A percentile compares a stretch with the other conserved stretches of the same genome.
These are phyloP conservation scores for Platanthera zijinensis DNA, from an alignment of 106 monocot species.

Conservation along the genomic window DNA sequence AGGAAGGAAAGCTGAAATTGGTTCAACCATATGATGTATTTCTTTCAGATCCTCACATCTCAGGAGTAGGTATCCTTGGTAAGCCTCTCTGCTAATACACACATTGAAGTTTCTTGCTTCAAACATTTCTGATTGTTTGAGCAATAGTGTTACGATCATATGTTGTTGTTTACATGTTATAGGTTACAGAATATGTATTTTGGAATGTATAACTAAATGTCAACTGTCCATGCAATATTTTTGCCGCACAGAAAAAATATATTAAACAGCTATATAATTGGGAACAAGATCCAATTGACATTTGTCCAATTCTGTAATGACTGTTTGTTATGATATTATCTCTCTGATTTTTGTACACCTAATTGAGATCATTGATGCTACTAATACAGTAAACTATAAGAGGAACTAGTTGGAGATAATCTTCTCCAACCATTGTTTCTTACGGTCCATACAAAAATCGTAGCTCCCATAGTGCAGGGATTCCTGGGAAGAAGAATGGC, in stretches of 20 bases:
- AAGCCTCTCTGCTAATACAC: conserved; percentile 9
- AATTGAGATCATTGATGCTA: neutral
- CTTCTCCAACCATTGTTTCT: neutral
- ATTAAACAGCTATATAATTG: neutral
- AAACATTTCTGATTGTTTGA: neutral
- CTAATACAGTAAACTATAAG: neutral
- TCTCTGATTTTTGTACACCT: neutral
- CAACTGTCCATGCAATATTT: neutral
- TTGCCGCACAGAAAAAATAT: neutral
- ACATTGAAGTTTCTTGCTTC: neutral
- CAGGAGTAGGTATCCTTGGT: conserved; percentile 72
- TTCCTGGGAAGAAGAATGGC: no score
- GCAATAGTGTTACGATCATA: no score
- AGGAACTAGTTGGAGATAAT: neutral
- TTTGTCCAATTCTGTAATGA: neutral
- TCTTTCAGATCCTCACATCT: conserved; percentile 79
- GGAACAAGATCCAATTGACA: neutral
- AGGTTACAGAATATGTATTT: neutral
- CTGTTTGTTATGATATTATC: neutral
- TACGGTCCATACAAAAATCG: neutral
- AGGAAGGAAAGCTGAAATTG: conserved; percentile 75
- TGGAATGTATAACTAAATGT: neutral
- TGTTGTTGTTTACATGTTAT: no score
- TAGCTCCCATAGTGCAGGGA: neutral
- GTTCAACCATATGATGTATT: conserved; percentile 91